Evolutionary conservation across 306 rosid species (phyloP).

Genomic region (Comarum palustre): DNA sequence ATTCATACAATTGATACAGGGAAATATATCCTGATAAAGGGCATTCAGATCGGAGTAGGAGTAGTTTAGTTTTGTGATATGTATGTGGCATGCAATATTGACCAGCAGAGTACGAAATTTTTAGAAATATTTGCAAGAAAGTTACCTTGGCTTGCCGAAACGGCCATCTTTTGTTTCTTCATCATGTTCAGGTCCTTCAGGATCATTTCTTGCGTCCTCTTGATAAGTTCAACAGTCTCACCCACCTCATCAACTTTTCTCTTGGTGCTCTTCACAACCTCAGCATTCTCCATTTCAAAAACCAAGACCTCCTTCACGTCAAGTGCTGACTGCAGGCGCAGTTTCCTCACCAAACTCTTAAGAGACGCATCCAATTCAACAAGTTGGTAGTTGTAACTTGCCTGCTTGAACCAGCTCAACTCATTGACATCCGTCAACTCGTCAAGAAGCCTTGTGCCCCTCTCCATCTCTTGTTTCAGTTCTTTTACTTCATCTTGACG

Average conservation of each 20-base stretch:
- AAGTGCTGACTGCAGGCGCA: neutral
- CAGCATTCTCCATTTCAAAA: no score
- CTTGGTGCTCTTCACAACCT: neutral
- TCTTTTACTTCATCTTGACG: neutral
- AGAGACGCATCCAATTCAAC: neutral
- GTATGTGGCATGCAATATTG: no score
- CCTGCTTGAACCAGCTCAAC: neutral
- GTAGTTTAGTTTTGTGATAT: no score
- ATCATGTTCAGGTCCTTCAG: no score
- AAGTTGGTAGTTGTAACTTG: neutral
- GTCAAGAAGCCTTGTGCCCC: neutral
- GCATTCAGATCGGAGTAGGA: no score
- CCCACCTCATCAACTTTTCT: neutral
- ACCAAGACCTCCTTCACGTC: neutral
- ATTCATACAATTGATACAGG: no score
- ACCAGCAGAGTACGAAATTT: no score
- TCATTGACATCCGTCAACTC: neutral
- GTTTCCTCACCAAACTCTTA: neutral
- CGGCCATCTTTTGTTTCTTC: no score
- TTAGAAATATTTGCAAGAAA: no score
- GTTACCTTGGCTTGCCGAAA: neutral
- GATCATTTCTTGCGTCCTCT: no score
- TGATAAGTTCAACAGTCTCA: neutral
- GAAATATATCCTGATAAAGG: no score
- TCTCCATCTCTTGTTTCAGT: neutral